A percentile compares a stretch with the other conserved stretches of the same genome.
Conservation (phyloP, 1,284 basidiomycete species). For the Wallemia mellicola region DNA sequence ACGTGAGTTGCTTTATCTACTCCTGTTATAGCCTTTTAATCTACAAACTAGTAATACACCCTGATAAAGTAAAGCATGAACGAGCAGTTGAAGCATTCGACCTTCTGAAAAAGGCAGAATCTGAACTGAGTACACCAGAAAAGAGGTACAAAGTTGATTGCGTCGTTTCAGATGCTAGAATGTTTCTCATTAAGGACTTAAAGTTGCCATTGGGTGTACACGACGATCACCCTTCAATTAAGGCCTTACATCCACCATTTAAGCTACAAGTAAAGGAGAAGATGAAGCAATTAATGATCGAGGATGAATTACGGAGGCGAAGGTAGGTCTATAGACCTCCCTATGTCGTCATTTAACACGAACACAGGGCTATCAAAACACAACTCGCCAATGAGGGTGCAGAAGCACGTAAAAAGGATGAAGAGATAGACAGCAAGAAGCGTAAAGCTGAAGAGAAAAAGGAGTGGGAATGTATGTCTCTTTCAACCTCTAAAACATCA, state of each 20-base stretch:
- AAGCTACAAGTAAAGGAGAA: constrained; percentile 30
- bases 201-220: constrained; percentile 27
- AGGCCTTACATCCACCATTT: constrained; percentile 28
- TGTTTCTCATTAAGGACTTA: constrained; percentile 27
- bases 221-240: constrained; percentile 27
- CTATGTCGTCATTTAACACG: not conserved
- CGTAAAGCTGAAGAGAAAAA: constrained; percentile 53
- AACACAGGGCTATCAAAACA: constrained; percentile 42
- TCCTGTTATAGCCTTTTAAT: constrained; percentile 16
- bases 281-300: constrained; percentile 45
- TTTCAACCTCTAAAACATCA: constrained; percentile 1
- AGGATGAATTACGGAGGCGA: constrained; percentile 43
- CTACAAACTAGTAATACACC: constrained; percentile 39
- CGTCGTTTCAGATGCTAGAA: constrained; percentile 36
- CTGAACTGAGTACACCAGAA: constrained; percentile 36
- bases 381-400: constrained; percentile 56
- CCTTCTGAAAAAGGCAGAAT: constrained; percentile 52
- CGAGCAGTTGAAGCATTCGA: constrained; percentile 57
- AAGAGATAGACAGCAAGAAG: constrained; percentile 37
- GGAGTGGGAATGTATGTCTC: constrained; percentile 36
- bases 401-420: constrained; percentile 52
- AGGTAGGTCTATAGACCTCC: constrained; percentile 23
- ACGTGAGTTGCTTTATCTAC: constrained; percentile 21
- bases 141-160: constrained; percentile 49
- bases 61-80: constrained; percentile 47